phyloP scores from a whole-genome alignment of 2,329 filamentous ascomycete genomes.

The Tolypocladium tundrense region DNA sequence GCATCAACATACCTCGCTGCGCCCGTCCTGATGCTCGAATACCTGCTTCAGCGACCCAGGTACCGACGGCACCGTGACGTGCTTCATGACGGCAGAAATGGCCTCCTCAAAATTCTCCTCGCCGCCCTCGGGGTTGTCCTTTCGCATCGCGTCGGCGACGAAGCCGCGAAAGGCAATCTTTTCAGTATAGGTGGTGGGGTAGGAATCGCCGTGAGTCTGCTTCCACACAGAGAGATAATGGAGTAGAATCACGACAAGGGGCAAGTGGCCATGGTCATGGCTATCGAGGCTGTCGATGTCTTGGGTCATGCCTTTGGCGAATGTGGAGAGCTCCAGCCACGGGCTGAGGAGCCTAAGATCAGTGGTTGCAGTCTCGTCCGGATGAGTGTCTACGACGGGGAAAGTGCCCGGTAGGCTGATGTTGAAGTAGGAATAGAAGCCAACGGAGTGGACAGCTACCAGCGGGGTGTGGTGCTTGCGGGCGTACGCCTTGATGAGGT shows the following conservation, averaged over 20 bases:
- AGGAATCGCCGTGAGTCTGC: constrained; percentile 51
- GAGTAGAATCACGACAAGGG: constrained; percentile 73
- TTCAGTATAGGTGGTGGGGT: constrained; percentile 69
- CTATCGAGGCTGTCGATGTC: constrained; percentile 60
- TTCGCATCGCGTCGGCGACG: constrained; percentile 58
- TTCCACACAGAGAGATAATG: constrained; percentile 80
- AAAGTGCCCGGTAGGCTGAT: constrained; percentile 68
- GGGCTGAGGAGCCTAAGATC: constrained; percentile 78
- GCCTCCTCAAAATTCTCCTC: constrained; percentile 98
- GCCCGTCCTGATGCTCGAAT: constrained; percentile 52
- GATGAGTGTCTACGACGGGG: constrained; percentile 92
- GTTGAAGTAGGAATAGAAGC: constrained; percentile 88
- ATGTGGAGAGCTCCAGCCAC: constrained; percentile 70
- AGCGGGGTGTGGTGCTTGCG: constrained; percentile 56
- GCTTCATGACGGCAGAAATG: constrained; percentile 75
- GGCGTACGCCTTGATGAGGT: constrained; percentile 35
- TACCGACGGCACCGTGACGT: constrained; percentile 59
- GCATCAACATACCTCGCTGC: constrained; percentile 37
- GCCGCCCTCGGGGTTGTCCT: constrained; percentile 67
- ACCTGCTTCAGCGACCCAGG: constrained; percentile 64
- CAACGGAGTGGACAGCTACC: constrained; percentile 76
- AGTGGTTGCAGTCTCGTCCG: constrained; percentile 72
- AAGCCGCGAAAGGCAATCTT: constrained; percentile 73
- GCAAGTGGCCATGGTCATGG: constrained; percentile 84
- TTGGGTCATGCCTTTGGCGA: constrained; percentile 55